A percentile compares a stretch with the other conserved stretches of the same genome.
phyloP scores from a whole-genome alignment of 139 green algal genomes.

The Pleodorina starrii region DNA sequence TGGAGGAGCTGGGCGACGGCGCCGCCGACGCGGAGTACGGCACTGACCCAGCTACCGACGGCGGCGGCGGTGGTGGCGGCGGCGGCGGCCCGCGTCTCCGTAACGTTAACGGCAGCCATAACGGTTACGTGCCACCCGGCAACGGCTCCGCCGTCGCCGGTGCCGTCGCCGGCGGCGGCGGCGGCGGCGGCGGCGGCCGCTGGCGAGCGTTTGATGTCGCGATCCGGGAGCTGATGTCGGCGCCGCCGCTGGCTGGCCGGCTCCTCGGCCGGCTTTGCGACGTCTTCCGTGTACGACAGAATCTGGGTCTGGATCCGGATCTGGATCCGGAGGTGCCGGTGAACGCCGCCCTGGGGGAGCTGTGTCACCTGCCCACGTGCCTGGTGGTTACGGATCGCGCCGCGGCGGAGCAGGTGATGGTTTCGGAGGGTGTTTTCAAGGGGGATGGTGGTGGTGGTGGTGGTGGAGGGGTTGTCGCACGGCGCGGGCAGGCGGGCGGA shows the following conservation, averaged over 20 bases:
- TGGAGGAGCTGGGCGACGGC: constrained; percentile 12
- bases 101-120: too few relatives aligned
- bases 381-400: constrained; percentile 64
- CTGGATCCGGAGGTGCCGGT: constrained; percentile 52
- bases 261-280: constrained; percentile 15
- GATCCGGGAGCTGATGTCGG: background rate
- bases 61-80: background rate
- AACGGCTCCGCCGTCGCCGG: too few relatives aligned
- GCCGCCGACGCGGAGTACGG: background rate
- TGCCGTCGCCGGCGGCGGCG: background rate
- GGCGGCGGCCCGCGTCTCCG: too few relatives aligned
- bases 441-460: too few relatives aligned
- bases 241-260: constrained; percentile 12
- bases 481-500: too few relatives aligned
- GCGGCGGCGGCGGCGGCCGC: constrained; percentile 21
- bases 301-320: background rate
- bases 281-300: constrained; percentile 20
- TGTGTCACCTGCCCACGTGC: constrained; percentile 51
- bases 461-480: too few relatives aligned
- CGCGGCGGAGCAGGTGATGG: constrained; percentile 26
- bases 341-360: constrained; percentile 54
- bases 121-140: too few relatives aligned
- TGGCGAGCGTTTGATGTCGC: background rate
- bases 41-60: background rate
- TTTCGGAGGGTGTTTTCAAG: background rate